Evolutionary conservation across 139 green algal genomes (phyloP), one percentile per base, ranked within the genome.

Genomic region (Diplosphaera chodatii): DNA sequence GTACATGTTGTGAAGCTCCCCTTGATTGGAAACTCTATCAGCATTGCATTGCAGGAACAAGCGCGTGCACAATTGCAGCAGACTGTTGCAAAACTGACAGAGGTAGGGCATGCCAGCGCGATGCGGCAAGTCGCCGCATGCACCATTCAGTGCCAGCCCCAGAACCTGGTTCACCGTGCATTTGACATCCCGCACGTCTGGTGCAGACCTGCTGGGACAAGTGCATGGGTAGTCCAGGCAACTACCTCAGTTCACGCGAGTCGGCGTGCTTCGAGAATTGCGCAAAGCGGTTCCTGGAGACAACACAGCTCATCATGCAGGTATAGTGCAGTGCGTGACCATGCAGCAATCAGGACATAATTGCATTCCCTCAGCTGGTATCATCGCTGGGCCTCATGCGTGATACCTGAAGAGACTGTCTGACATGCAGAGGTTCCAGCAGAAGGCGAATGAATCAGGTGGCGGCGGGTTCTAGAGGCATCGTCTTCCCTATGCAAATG

Each of bases 211-310:
- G 85, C 73, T 91, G 81, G 79, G 78, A 87, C 66, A 91, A 91
- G 72, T 91, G 85, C 73, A 77, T 88, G 4, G 76, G 69, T 41
- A 77, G 79, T 10, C 83, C 85, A 8, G 80, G 85, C 32, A 76
- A 55, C 22, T 83, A 80, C 55, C 29, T 67, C 55, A 81, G 68
- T 29, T 82, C 80, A 62, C 78, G 82, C 21, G 85, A 91, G 71
- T 72, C 69, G n/a, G 64, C 55, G 25, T 92, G 87, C 72, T 63
- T 92, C 18, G 78, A 84, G 33, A 90, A 92, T 70, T 92, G 87
- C 67, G 81, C 87, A 2, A 88, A 87, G 67, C 82, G 87, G 0
- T 92, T 92, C 63, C 68, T 92, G n/a, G 87, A 92, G 32, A 82
- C 85, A 2, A 90, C 86, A 27, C 82, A 90, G 72, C 86, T 85